phyloP scores from a whole-genome alignment of 2,329 filamentous ascomycete species.

The Hypocreales sp. region DNA sequence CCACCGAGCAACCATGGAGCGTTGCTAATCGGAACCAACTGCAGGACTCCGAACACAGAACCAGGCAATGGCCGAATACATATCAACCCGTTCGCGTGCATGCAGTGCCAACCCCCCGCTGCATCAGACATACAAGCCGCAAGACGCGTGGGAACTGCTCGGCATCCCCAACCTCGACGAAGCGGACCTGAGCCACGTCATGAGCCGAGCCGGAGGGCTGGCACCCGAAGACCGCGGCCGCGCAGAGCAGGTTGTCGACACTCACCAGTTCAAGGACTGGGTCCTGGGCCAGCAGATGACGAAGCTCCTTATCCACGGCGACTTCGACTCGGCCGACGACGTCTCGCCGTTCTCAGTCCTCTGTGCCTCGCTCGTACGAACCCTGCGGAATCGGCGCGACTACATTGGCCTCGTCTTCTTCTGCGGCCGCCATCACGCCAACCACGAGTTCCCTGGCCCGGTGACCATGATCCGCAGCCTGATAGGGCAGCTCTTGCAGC shows the following conservation, averaged over 20 bases:
- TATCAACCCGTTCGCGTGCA: too few species aligned
- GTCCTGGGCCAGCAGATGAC: not conserved
- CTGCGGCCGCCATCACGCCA: not conserved
- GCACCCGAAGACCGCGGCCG: not conserved
- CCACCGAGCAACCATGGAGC: too few species aligned
- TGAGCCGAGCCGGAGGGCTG: not conserved
- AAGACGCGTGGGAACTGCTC: too few species aligned
- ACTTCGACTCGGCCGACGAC: not conserved
- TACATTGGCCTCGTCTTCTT: not conserved
- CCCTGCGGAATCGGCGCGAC: not conserved
- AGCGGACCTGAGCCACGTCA: not conserved
- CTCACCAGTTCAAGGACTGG: too few species aligned
- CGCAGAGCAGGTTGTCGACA: not conserved
- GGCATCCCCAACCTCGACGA: not conserved
- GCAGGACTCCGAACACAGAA: too few species aligned
- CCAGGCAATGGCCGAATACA: too few species aligned
- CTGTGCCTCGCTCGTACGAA: not conserved
- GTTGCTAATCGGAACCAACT: too few species aligned
- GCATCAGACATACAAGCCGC: too few species aligned
- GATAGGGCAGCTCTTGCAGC: too few species aligned
- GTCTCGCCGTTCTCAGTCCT: not conserved
- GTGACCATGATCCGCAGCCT: too few species aligned
- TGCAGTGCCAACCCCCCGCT: too few species aligned
- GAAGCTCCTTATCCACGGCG: not conserved
- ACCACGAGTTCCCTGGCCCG: too few species aligned